Evolutionary conservation across 805 yeast genomes (phyloP), one percentile per base, ranked within the genome.

Genomic region (Ogataea philodendri): DNA sequence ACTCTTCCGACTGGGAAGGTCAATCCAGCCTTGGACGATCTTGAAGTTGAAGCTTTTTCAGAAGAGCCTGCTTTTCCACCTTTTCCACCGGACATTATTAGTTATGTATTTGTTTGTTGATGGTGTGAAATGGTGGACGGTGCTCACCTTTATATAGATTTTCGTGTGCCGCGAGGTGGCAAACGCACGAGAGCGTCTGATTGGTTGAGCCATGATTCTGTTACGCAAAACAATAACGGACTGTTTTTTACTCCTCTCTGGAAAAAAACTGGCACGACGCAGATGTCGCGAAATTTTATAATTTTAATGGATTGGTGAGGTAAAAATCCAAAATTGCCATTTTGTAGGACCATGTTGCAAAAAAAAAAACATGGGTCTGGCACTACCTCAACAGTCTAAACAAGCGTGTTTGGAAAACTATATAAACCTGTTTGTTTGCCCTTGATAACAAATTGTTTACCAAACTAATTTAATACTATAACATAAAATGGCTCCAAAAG

Each of bases 1-100:
- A 90, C 93, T 81, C 97, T 89, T 69, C 97, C 97, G 54, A 90
- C 97, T 74, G 97, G 97, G 94, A 90, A 90, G 59, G 95, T 86
- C 63, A 90, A 80, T 68, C 97, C 97, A 63, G 97, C 97, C 77
- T 88, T 90, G 48, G 96, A 82, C 55, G 97, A 90, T 81, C 97
- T 87, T 35, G 97, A 84, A 74, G 93, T 93, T 63, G 97, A 83
- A 59, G 95, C 88, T 74, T 90, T 90, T 66, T 87, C 89, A 59
- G 94, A 70, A 52, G 95, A 74, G 62, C 95, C 94, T 65, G 96
- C 95, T 74, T 89, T 89, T 63, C 93, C 93, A 59, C 87, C 87
- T 75, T 81, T 81, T 60, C 86, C 86, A 59, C 85, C 83, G 51
- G 70, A 77, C 82, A 53, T 63, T 35, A 21, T 36, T 11, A 23